These are phyloP conservation scores for Pyracantha coccinea DNA, from an alignment of 331 rosid species.

Conservation along the genomic window DNA sequence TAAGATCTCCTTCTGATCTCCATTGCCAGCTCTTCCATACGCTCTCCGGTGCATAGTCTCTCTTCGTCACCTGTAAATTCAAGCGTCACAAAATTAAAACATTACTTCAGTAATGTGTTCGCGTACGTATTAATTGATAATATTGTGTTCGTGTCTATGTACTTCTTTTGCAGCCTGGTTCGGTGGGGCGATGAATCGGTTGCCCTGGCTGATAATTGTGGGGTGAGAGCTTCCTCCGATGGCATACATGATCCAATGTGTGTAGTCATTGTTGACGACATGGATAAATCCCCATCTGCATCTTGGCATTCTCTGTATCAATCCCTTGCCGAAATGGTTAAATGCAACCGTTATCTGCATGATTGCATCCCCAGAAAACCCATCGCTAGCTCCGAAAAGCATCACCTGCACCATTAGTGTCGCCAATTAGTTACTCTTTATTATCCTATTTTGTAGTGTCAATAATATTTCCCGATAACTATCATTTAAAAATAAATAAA, in stretches of 20 bases:
- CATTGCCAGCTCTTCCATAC: constrained; percentile 63
- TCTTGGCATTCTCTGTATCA: constrained; percentile 89
- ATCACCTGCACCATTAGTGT: constrained; percentile 40
- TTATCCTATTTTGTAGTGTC: neutral
- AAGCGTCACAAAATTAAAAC: neutral
- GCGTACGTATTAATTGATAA: too few species aligned
- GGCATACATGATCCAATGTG: constrained; percentile 92
- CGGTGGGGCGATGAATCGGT: constrained; percentile 71
- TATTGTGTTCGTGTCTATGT: neutral
- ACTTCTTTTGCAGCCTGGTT: constrained; percentile 37
- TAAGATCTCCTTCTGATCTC: constrained; percentile 57
- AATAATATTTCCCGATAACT: neutral
- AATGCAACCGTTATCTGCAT: constrained; percentile 89
- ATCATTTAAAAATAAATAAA: too few species aligned
- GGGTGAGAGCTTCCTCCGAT: constrained; percentile 84
- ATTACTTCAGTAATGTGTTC: too few species aligned
- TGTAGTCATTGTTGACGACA: constrained; percentile 84
- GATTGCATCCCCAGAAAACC: constrained; percentile 25
- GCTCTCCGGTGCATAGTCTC: constrained; percentile 24
- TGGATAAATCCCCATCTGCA: constrained; percentile 81
- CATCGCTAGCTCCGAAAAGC: constrained; percentile 21
- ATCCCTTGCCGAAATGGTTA: constrained; percentile 84
- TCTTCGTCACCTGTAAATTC: constrained; percentile 39
- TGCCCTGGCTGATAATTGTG: constrained; percentile 83
- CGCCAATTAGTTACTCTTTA: neutral